A percentile compares a stretch with the other conserved stretches of the same genome.
phyloP scores from a whole-genome alignment of 2,329 filamentous ascomycete species.

The Botryotinia globosa region DNA sequence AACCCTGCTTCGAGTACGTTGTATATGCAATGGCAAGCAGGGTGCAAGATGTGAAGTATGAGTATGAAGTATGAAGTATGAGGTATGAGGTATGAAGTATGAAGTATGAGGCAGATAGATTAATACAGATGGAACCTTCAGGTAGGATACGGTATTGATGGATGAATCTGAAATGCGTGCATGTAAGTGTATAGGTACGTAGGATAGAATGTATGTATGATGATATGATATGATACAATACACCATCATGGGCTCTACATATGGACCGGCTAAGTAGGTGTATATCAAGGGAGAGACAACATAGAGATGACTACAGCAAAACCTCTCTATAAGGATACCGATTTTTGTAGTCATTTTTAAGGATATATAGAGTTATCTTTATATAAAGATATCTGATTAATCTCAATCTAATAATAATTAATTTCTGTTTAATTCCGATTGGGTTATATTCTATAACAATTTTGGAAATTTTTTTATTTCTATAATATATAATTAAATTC shows the following conservation, averaged over 20 bases:
- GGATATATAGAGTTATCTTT: too few species aligned
- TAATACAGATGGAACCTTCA: not conserved
- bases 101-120: not conserved
- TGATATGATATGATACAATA: not conserved
- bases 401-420: too few species aligned
- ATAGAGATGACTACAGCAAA: not conserved
- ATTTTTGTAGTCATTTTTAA: too few species aligned
- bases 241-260: not conserved
- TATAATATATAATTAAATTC: too few species aligned
- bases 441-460: too few species aligned
- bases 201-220: not conserved
- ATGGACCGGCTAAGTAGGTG: not conserved
- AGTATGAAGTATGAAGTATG: not conserved
- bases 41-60: not conserved
- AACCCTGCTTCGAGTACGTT: not conserved
- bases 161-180: not conserved
- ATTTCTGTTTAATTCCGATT: too few species aligned
- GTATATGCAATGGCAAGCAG: not conserved
- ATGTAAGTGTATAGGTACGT: not conserved
- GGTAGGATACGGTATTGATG: not conserved
- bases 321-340: too few species aligned
- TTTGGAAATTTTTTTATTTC: too few species aligned
- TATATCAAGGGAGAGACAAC: not conserved
- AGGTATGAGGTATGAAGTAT: not conserved
- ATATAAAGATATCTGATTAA: too few species aligned